Evolutionary conservation across 2,329 filamentous ascomycete genomes (phyloP), one percentile per base, ranked within the genome.

Genomic region (Tympanopsis confertula): DNA sequence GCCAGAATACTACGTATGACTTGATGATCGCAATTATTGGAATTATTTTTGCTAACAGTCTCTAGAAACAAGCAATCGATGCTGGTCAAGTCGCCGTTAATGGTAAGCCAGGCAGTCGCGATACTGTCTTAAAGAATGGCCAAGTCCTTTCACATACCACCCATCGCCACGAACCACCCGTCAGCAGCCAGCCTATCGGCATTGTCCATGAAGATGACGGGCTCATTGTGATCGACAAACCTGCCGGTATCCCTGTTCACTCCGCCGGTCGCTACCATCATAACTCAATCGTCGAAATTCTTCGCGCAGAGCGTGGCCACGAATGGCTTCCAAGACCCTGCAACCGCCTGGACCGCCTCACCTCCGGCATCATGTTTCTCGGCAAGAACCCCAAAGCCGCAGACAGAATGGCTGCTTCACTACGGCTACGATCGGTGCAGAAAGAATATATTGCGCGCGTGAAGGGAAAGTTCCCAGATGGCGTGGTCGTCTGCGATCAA

Each of bases 301-400:
- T 98, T 74, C 80, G 84, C 47, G 75, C 84, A 2, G 83, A 94
- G 52, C 65, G 76, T 26, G 66, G 70, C 0, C 57, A 59, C 17
- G 57, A 60, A 19, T 79, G 74, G 54, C 55, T 69, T 38, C 70
- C 75, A 2, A 60, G 74, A 43, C 77, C 91, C 0, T 96, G 89
- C 62, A 94, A 98, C 52, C 71, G 91, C n/a, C 74, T 98, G 19
- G 91, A 98, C 55, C 71, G 91, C 38, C 64, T 98, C 49, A 98
- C 91, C 0, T 94, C 86, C 49, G 91, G 91, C 36, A 84, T 98
- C 54, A 96, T 98, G 89, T 98, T 98, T 57, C 79, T 98, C 48
- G 91, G 82, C 19, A 98, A 98, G 62, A 78, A 85, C 44, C 69
- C 79, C 26, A 74, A 78, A 50, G 85, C 84, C 0, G 89, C 91